These are phyloP conservation scores for Penicillium nordicum DNA, from an alignment of 2,329 filamentous ascomycete genomes.

Conservation along the genomic window DNA sequence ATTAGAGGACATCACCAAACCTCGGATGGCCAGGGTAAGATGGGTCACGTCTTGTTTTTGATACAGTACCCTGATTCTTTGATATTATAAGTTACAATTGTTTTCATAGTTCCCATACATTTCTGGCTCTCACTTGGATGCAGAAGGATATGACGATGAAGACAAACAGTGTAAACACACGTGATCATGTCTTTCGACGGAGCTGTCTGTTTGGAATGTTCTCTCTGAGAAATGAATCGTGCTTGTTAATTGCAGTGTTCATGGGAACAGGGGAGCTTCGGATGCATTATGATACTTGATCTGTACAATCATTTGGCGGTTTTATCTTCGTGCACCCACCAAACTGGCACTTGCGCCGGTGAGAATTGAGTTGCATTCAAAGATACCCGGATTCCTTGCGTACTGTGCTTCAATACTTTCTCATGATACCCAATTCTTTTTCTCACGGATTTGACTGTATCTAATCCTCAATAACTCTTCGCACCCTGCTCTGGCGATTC, in stretches of 20 bases:
- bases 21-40: neutral
- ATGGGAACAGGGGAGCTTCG: conserved; percentile 5
- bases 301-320: neutral
- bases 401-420: conserved; percentile 1
- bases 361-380: conserved; percentile 10
- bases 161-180: conserved; percentile 33
- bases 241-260: conserved; percentile 6
- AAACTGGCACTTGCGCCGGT: neutral
- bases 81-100: neutral
- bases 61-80: neutral
- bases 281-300: neutral
- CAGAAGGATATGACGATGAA: conserved; percentile 10
- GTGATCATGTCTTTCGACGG: conserved; percentile 24
- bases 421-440: conserved; percentile 5
- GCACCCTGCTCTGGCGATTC: neutral
- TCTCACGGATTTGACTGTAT: neutral
- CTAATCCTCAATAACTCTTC: neutral
- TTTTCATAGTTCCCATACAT: neutral
- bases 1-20: neutral
- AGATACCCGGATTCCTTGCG: conserved; percentile 3
- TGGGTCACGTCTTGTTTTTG: neutral
- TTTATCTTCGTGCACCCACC: neutral
- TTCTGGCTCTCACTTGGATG: no score
- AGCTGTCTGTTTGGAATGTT: conserved; percentile 1
- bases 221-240: neutral